Base-by-base conservation (phyloP, 441 rosid genomes). In the Erysimum cheiri region DNA sequence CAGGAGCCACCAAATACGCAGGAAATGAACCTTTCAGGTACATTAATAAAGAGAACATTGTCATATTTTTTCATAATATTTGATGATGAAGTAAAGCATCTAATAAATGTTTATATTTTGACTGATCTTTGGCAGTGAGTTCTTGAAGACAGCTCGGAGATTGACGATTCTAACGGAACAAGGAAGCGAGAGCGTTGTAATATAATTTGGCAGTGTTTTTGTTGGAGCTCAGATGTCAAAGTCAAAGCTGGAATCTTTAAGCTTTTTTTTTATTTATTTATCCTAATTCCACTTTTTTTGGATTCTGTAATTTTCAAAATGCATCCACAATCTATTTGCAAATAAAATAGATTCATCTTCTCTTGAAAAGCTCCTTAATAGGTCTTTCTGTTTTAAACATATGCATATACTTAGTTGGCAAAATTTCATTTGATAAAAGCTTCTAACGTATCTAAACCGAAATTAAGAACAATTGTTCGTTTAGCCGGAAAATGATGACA, bases 21-120 rank as follows among this genome's bases (percentile, higher is more conserved):
- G 96, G 98, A 35, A 86, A 85, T n/a, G 90, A 87, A 73, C 97
- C 98, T 64, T 93, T 91, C 80, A 82, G 98, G 98, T 93, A 70
- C 22, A 24, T 12, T 41, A 37, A 9, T 4, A 12, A n/a, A 22
- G 59, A 10, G 19, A 39, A 33, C 31, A 28, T 22, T 40, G 22
- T 33, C 19, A 11, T 5, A 13, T 35, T 15, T 52, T 5, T 44
- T 3, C 4, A 22, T 11, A 13, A 13, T 59, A 15, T 6, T 32
- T 1, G 1, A 8, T 22, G 26, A 11, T 52, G 36, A 41, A 13
- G 26, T 13, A 2, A 65, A 44, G 17, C 40, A 57, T 40, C 1
- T 41, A 8, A 36, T 44, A 26, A 22, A 12, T 22, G 48, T 53
- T 48, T 36, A 26, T 9, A 55, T 29, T 6, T 64, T 4, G 43